phyloP scores from a whole-genome alignment of 2,329 filamentous ascomycete genomes.

The Delphinella strobiligena region DNA sequence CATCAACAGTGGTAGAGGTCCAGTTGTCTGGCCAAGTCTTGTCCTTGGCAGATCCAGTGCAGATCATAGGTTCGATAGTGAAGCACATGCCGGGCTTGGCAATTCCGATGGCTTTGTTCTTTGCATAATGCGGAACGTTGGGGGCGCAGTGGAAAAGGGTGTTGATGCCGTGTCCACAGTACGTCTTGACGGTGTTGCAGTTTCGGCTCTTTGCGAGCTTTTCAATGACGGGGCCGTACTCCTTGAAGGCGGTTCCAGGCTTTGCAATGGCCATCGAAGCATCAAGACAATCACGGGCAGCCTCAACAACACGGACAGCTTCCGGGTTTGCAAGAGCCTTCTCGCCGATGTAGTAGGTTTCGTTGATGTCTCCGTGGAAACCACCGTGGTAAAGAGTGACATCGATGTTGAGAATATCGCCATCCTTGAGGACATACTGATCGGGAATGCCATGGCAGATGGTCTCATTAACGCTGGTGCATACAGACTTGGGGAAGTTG shows the following conservation, averaged over 20 bases:
- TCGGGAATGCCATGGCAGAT: constrained; percentile 99
- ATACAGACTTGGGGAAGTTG: constrained; percentile 95
- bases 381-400: constrained; percentile 89
- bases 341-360: constrained; percentile 96
- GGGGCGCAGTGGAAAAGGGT: constrained; percentile 86
- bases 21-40: constrained; percentile 98
- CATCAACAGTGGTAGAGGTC: constrained; percentile 90
- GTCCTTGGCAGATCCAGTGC: constrained; percentile 77
- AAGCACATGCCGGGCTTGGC: constrained; percentile 98
- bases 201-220: constrained; percentile 76
- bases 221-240: constrained; percentile 90
- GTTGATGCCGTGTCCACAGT: constrained; percentile 94
- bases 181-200: constrained; percentile 88
- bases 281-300: constrained; percentile 79
- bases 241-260: constrained; percentile 81
- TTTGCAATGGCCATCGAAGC: constrained; percentile 85
- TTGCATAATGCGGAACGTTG: constrained; percentile 92
- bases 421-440: constrained; percentile 72
- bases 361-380: constrained; percentile 93
- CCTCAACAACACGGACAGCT: constrained; percentile 79
- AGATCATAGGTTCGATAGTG: constrained; percentile 98
- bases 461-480: constrained; percentile 90
- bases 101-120: constrained; percentile 92
- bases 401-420: constrained; percentile 95
- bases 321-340: constrained; percentile 75